phyloP scores from a whole-genome alignment of 1,284 basidiomycete genomes.

The Veloporphyrellus conicus region DNA sequence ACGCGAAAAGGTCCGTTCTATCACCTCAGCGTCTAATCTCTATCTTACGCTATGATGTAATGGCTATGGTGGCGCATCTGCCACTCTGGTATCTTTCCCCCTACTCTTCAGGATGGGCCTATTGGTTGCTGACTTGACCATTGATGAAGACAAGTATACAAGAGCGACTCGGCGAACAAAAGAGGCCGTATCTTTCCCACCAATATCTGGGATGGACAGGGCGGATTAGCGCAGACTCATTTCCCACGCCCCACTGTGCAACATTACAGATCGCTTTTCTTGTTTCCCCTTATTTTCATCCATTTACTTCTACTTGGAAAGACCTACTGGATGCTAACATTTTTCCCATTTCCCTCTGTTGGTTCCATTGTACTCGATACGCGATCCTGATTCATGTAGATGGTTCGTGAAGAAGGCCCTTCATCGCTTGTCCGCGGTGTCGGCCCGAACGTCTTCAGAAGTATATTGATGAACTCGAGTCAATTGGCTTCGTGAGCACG shows the following conservation, averaged over 20 bases:
- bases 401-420: constrained; percentile 79
- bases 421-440: constrained; percentile 76
- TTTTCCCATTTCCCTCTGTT: neutral
- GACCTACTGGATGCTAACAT: constrained; percentile 5
- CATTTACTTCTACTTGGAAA: no score
- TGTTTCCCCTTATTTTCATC: neutral
- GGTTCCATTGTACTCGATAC: neutral
- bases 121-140: no score
- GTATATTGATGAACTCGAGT: constrained; percentile 86
- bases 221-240: neutral
- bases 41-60: neutral
- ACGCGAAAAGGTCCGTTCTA: constrained; percentile 13
- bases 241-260: neutral
- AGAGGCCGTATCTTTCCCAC: neutral
- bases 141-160: neutral
- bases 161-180: neutral
- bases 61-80: neutral
- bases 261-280: neutral
- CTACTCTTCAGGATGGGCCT: no score
- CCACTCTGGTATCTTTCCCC: neutral
- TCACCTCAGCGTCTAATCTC: neutral
- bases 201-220: neutral
- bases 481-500: constrained; percentile 65
- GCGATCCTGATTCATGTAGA: constrained; percentile 41
- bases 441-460: constrained; percentile 81